These are phyloP conservation scores for Phyllosticta citrichinensis DNA, from an alignment of 2,329 filamentous ascomycete species.

Conservation along the genomic window DNA sequence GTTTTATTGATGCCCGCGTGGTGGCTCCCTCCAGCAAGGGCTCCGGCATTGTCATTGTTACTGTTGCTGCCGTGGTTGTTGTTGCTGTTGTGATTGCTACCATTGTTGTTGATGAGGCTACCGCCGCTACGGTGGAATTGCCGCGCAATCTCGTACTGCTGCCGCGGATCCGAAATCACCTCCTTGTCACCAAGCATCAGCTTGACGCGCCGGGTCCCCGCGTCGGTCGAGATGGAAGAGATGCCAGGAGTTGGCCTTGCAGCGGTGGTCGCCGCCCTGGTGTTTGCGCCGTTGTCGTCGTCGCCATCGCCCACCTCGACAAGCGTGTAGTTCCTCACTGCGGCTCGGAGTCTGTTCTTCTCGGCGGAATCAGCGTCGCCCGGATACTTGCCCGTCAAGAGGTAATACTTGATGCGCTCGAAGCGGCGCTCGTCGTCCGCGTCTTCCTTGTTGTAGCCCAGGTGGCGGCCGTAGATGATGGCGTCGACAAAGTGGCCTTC, in stretches of 20 bases:
- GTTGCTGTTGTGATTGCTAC: neutral
- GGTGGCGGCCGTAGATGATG: constrained; percentile 52
- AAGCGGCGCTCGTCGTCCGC: constrained; percentile 91
- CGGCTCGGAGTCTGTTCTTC: constrained; percentile 86
- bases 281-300: constrained; percentile 14
- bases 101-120: neutral
- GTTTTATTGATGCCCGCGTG: constrained; percentile 98
- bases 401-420: constrained; percentile 96
- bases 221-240: neutral
- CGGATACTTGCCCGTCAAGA: constrained; percentile 90
- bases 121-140: constrained; percentile 51
- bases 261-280: neutral
- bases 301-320: constrained; percentile 30
- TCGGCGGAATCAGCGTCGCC: constrained; percentile 87
- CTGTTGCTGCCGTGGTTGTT: neutral
- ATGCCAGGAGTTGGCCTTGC: neutral
- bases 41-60: constrained; percentile 1
- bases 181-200: constrained; percentile 98
- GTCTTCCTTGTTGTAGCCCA: constrained; percentile 59
- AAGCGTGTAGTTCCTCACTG: constrained; percentile 91
- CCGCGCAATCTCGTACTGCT: constrained; percentile 83
- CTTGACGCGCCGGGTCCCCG: constrained; percentile 32
- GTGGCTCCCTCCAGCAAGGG: constrained; percentile 29
- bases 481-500: constrained; percentile 37
- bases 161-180: constrained; percentile 80